Conservation (phyloP, 202 grass and related monocot genomes). For the Miscanthus sacchariflorus region DNA sequence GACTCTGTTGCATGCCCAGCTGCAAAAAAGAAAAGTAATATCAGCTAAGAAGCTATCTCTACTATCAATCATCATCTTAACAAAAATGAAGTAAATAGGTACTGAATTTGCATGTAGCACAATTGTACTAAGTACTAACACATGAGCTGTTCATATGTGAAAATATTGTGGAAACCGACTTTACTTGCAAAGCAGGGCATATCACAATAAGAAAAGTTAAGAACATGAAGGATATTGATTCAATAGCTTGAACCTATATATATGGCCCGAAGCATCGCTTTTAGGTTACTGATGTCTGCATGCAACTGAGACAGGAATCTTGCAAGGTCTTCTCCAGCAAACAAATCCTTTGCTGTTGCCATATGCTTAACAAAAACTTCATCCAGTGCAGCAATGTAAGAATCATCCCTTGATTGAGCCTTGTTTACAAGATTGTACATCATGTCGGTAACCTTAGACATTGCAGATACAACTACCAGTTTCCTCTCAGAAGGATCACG, state of each 20-base stretch:
- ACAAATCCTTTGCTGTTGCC: constrained; percentile 73
- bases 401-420: constrained; percentile 90
- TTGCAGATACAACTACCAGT: constrained; percentile 92
- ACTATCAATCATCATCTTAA: not conserved
- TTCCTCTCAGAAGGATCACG: constrained; percentile 85
- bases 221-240: constrained; percentile 2
- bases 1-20: constrained; percentile 99
- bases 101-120: not conserved
- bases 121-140: no score
- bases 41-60: constrained; percentile 10
- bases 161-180: not conserved
- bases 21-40: constrained; percentile 50
- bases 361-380: constrained; percentile 94
- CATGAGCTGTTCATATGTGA: not conserved
- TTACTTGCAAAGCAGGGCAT: constrained; percentile 11
- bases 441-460: constrained; percentile 98
- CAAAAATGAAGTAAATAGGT: not conserved
- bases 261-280: constrained; percentile 93
- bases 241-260: constrained; percentile 50
- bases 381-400: constrained; percentile 66
- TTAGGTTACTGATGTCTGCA: constrained; percentile 80
- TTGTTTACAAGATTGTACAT: constrained; percentile 94
- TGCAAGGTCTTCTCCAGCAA: constrained; percentile 89
- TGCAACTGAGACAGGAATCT: constrained; percentile 85
- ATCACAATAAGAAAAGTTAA: not conserved